A percentile compares a stretch with the other conserved stretches of the same genome.
These are phyloP conservation scores for Heliocybe sulcata DNA, from an alignment of 1,284 basidiomycete genomes.

Conservation along the genomic window DNA sequence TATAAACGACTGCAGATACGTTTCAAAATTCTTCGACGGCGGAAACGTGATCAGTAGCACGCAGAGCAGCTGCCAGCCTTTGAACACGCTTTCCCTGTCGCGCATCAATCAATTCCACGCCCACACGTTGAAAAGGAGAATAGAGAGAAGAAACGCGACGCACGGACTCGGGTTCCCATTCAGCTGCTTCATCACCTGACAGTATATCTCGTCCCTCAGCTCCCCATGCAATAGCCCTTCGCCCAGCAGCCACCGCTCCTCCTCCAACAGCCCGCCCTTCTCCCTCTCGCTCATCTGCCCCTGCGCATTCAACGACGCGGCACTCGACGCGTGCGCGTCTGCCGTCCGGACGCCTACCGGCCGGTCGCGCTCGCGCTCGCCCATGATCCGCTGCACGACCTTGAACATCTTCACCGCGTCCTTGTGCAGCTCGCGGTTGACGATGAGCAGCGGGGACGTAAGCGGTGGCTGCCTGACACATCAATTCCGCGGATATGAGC, in stretches of 20 bases:
- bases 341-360: conserved; percentile 34
- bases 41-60: conserved; percentile 84
- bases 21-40: conserved; percentile 86
- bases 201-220: conserved; percentile 87
- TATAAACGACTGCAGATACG: conserved; percentile 74
- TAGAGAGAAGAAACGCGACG: conserved; percentile 23
- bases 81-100: conserved; percentile 79
- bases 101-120: too few species aligned
- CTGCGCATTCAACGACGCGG: conserved; percentile 42
- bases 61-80: conserved; percentile 88
- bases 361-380: conserved; percentile 73
- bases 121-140: conserved; percentile 2
- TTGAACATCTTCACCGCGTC: conserved; percentile 84
- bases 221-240: conserved; percentile 75
- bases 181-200: conserved; percentile 87
- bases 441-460: conserved; percentile 63
- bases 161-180: conserved; percentile 74
- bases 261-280: conserved; percentile 52
- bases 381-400: conserved; percentile 87
- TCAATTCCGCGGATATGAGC: background rate
- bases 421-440: conserved; percentile 59
- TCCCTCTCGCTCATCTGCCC: background rate
- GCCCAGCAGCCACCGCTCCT: conserved; percentile 80
- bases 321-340: conserved; percentile 28
- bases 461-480: conserved; percentile 43